A percentile compares a stretch with the other conserved stretches of the same genome.
Conservation (phyloP, 2,329 filamentous ascomycete genomes). For the Pseudocercospora fuligena region DNA sequence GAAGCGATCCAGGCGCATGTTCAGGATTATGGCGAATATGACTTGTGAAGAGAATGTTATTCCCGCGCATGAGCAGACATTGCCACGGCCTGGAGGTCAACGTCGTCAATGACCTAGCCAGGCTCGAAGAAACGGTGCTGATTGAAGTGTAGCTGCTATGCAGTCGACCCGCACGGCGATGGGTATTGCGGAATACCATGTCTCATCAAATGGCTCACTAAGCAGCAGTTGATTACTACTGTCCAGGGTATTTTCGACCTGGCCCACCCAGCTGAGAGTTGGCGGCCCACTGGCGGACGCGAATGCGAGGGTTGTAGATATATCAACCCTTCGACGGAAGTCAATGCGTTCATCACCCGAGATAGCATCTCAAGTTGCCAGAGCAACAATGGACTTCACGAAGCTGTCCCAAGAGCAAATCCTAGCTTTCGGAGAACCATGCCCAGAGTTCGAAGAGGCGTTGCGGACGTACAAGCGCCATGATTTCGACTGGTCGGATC, state of each 20-base stretch:
- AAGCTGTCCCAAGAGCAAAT: slow-evolving; percentile 25
- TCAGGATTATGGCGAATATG: no score
- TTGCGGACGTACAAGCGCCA: background rate
- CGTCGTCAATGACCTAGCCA: no score
- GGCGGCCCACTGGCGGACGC: background rate
- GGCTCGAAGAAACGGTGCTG: no score
- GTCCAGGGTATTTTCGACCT: background rate
- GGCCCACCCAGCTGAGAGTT: background rate
- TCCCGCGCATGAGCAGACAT: no score
- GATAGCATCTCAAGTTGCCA: background rate
- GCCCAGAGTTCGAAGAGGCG: slow-evolving; percentile 22
- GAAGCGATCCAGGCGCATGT: no score
- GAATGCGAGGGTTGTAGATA: background rate
- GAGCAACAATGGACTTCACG: slow-evolving; percentile 19
- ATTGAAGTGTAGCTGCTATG: no score
- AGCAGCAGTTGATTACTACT: background rate
- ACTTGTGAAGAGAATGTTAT: no score
- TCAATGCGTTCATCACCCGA: no score
- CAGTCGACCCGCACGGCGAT: no score
- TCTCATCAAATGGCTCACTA: background rate
- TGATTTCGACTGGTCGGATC: slow-evolving; percentile 22
- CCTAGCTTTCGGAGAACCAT: slow-evolving; percentile 19
- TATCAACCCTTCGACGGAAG: background rate
- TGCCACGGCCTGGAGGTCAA: no score
- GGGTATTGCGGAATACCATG: background rate